phyloP scores from a whole-genome alignment of 1,139 yeast genomes.

The Sugiyamaella paludigena region DNA sequence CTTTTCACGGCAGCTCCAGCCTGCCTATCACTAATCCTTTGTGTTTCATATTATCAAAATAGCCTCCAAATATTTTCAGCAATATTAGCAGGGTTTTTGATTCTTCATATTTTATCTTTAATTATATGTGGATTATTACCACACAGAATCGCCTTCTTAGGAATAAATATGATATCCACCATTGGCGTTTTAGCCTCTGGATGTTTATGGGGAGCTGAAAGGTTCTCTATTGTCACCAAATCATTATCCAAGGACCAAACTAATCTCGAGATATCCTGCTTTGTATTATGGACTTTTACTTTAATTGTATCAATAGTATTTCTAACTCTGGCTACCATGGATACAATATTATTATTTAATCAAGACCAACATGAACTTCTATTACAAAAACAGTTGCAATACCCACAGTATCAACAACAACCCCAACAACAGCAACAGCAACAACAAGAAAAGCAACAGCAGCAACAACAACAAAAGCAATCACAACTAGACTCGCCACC shows the following conservation, averaged over 20 bases:
- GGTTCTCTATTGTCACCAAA: conserved; percentile 6
- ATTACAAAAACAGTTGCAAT: not conserved
- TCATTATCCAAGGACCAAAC: not conserved
- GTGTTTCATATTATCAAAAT: conserved; percentile 20
- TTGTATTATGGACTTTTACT: conserved; percentile 19
- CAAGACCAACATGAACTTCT: not conserved
- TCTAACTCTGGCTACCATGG: conserved; percentile 16
- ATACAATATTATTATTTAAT: conserved; percentile 5
- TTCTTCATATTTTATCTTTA: conserved; percentile 13
- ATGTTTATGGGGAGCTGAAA: conserved; percentile 15
- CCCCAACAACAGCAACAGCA: not conserved
- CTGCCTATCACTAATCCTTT: conserved; percentile 24
- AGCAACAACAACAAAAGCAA: no score
- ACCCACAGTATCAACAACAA: not conserved
- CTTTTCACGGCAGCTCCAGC: conserved; percentile 21
- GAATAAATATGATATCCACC: conserved; percentile 10
- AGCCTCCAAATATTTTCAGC: conserved; percentile 21
- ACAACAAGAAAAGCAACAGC: no score
- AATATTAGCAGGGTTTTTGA: conserved; percentile 21
- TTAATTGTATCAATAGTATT: conserved; percentile 13
- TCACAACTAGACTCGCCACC: not conserved
- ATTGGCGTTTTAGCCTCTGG: conserved; percentile 19
- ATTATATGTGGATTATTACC: conserved; percentile 21
- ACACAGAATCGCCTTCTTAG: conserved; percentile 16
- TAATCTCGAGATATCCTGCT: conserved; percentile 15